A percentile compares a stretch with the other conserved stretches of the same genome.
Conservation (phyloP, 2,329 filamentous ascomycete genomes). For the Diaporthe batatas region DNA sequence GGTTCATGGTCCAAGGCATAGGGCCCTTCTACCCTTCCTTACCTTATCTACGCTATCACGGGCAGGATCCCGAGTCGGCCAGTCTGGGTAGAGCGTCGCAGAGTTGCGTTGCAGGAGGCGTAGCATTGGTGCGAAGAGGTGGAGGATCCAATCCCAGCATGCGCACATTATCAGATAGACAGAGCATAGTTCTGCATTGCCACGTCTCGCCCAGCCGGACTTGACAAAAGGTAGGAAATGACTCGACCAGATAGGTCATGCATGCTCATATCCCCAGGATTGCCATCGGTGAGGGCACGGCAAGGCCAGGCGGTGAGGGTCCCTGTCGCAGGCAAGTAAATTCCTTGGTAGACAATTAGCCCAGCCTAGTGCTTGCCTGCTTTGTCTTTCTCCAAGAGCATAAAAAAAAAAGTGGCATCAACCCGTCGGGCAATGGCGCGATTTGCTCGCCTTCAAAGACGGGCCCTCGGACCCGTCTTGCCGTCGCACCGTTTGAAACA, state of each 20-base stretch:
- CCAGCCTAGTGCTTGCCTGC: not conserved
- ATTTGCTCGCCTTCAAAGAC: constrained; percentile 1
- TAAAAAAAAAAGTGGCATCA: constrained; percentile 15
- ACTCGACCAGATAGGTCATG: constrained; percentile 29
- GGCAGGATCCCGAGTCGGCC: not conserved
- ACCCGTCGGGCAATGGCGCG: constrained; percentile 16
- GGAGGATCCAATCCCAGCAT: constrained; percentile 11
- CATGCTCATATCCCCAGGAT: constrained; percentile 17
- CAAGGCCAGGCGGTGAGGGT: constrained; percentile 2
- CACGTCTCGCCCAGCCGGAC: constrained; percentile 25
- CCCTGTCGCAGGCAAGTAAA: not conserved
- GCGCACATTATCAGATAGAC: constrained; percentile 27
- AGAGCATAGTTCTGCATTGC: constrained; percentile 31
- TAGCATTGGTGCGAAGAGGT: not conserved
- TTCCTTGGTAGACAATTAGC: not conserved
- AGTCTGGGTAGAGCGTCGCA: not conserved
- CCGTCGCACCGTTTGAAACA: constrained; percentile 21
- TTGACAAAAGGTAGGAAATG: constrained; percentile 5
- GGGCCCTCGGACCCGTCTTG: not conserved
- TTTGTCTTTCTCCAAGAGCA: constrained; percentile 15
- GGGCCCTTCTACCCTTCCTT: too few relatives aligned
- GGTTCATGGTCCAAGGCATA: not conserved
- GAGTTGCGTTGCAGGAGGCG: constrained; percentile 1
- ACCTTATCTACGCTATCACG: not conserved
- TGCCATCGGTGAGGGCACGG: not conserved